Conservation (phyloP, 345 rosid genomes). For the Eucalyptus regnans region DNA sequence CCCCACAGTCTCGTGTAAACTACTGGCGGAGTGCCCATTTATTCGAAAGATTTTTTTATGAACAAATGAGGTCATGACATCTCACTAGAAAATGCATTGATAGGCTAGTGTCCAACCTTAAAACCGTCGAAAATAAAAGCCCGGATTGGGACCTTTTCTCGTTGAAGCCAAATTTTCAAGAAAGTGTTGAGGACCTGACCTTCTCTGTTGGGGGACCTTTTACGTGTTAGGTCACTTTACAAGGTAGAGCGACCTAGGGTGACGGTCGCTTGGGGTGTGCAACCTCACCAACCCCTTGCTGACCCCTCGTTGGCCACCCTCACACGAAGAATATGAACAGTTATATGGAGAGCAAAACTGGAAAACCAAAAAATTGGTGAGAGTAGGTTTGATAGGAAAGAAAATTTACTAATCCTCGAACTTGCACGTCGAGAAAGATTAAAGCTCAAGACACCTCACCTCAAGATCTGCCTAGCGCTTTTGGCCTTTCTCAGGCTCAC, state of each 20-base stretch:
- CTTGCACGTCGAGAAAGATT: accelerated
- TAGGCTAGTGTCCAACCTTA: neutral
- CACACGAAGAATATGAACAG: neutral
- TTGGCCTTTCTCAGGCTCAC: neutral
- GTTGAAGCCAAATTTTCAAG: neutral
- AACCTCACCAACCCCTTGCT: neutral
- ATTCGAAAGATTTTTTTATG: neutral
- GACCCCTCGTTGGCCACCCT: neutral
- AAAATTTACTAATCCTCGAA: no score
- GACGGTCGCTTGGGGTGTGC: neutral
- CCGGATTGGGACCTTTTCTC: neutral
- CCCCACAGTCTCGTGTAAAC: neutral
- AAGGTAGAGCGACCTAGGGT: neutral
- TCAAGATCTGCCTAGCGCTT: neutral
- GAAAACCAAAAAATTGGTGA: neutral
- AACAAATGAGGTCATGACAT: neutral
- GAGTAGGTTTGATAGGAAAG: no score
- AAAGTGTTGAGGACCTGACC: neutral
- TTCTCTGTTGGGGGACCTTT: neutral
- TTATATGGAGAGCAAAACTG: neutral
- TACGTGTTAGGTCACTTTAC: neutral
- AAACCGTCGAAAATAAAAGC: neutral
- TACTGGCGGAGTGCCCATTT: neutral
- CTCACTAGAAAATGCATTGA: neutral
- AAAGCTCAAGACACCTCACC: neutral